These are phyloP conservation scores for Acacia confusa DNA, from an alignment of 306 rosid species.

Conservation along the genomic window DNA sequence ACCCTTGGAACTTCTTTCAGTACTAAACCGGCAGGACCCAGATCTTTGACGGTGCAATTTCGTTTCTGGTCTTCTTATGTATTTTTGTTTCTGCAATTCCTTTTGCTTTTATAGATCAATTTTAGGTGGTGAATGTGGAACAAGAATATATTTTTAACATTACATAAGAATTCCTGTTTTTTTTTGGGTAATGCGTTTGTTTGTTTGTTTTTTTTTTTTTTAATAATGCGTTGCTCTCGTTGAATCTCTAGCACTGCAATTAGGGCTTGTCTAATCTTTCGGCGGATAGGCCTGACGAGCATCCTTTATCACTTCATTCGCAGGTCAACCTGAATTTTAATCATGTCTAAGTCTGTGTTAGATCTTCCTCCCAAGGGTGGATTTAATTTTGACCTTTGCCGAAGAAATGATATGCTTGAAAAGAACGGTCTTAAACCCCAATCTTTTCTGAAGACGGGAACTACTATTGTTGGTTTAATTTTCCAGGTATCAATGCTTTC, in stretches of 20 bases:
- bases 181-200: not conserved
- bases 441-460: slow-evolving; percentile 79
- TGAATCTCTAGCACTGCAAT: not conserved
- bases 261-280: not conserved
- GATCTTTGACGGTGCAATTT: not conserved
- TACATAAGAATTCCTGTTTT: not conserved
- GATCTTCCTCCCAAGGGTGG: slow-evolving; percentile 90
- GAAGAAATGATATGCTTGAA: slow-evolving; percentile 84
- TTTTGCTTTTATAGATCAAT: not conserved
- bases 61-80: not conserved
- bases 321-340: slow-evolving; percentile 32
- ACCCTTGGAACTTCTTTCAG: not conserved
- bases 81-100: not conserved
- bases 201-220: not conserved
- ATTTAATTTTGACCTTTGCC: slow-evolving; percentile 80
- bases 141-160: not conserved
- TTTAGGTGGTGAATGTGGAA: not conserved
- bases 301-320: not conserved
- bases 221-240: not conserved
- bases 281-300: not conserved
- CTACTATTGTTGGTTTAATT: slow-evolving; percentile 86
- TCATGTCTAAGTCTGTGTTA: slow-evolving; percentile 52
- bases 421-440: slow-evolving; percentile 66
- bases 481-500: slow-evolving; percentile 52
- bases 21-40: not conserved